phyloP scores from a whole-genome alignment of 2,329 filamentous ascomycete genomes.

The Aspergillus niger region DNA sequence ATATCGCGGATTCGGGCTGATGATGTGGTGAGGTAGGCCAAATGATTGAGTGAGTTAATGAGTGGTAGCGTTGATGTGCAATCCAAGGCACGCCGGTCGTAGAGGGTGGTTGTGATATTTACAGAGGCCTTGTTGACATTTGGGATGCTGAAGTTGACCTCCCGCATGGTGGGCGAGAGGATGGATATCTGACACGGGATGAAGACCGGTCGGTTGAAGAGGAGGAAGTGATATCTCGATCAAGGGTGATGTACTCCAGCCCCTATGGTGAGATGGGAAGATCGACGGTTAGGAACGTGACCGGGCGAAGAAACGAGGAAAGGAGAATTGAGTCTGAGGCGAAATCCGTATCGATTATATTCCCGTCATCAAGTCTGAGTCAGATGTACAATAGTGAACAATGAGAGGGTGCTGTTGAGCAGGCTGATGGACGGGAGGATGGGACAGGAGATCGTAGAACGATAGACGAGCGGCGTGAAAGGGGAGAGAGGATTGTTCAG shows the following conservation, averaged over 20 bases:
- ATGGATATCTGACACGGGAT: not conserved
- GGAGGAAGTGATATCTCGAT: conserved; percentile 10
- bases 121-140: conserved; percentile 99
- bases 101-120: conserved; percentile 96
- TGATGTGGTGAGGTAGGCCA: conserved; percentile 96
- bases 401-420: conserved; percentile 2
- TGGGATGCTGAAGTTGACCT: conserved; percentile 99
- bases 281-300: conserved; percentile 16
- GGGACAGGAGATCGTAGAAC: conserved; percentile 16
- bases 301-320: conserved; percentile 5
- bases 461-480: conserved; percentile 21
- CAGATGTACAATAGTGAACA: conserved; percentile 10
- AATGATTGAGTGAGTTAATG: conserved; percentile 98
- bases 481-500: conserved; percentile 18
- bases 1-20: conserved; percentile 97
- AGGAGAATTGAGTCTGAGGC: conserved; percentile 1
- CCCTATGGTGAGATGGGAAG: conserved; percentile 11
- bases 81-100: conserved; percentile 94
- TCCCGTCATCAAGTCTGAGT: conserved; percentile 15
- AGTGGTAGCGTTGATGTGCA: conserved; percentile 96
- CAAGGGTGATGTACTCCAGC: not conserved
- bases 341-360: conserved; percentile 13
- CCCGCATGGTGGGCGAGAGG: conserved; percentile 74
- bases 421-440: not conserved
- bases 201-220: conserved; percentile 6